Conservation (phyloP, 257 asterid species). For the Gentiana dahurica region DNA sequence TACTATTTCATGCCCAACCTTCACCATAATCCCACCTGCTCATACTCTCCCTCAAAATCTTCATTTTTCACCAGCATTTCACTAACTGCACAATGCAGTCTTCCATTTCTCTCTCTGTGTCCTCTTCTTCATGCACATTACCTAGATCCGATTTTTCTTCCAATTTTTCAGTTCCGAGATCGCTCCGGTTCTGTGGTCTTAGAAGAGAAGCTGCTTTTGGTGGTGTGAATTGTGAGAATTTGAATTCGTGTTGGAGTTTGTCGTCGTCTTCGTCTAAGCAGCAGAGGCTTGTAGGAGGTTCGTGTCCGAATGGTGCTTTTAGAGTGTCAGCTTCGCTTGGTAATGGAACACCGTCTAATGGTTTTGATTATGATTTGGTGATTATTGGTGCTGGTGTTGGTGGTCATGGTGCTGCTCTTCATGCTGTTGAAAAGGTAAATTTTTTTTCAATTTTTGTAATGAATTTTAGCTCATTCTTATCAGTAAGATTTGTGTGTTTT, state of each 20-base stretch:
- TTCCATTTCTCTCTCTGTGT: slow-evolving; percentile 46
- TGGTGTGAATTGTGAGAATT: slow-evolving; percentile 14
- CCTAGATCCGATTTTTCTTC: slow-evolving; percentile 31
- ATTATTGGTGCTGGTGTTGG: slow-evolving; percentile 42
- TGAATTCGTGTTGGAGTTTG: slow-evolving; percentile 7
- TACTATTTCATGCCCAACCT: slow-evolving; percentile 7
- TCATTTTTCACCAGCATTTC: neutral
- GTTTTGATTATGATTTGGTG: slow-evolving; percentile 33
- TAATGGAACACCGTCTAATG: slow-evolving; percentile 15
- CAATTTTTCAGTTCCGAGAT: slow-evolving; percentile 32
- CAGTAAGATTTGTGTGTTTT: too few species aligned
- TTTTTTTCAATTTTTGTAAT: neutral
- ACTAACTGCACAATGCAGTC: slow-evolving; percentile 44
- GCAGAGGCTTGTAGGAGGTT: too few species aligned
- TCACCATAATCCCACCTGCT: slow-evolving; percentile 9
- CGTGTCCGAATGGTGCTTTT: neutral
- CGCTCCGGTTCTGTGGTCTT: slow-evolving; percentile 80
- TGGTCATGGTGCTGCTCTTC: slow-evolving; percentile 44
- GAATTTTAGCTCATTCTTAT: too few species aligned
- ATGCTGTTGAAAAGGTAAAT: slow-evolving; percentile 31
- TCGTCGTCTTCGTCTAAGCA: neutral
- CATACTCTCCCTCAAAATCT: neutral
- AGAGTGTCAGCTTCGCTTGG: neutral
- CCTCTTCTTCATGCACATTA: slow-evolving; percentile 34
- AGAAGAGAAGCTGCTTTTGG: slow-evolving; percentile 50